phyloP scores from a whole-genome alignment of 2,329 filamentous ascomycete species.

The Eurotiales sp. region DNA sequence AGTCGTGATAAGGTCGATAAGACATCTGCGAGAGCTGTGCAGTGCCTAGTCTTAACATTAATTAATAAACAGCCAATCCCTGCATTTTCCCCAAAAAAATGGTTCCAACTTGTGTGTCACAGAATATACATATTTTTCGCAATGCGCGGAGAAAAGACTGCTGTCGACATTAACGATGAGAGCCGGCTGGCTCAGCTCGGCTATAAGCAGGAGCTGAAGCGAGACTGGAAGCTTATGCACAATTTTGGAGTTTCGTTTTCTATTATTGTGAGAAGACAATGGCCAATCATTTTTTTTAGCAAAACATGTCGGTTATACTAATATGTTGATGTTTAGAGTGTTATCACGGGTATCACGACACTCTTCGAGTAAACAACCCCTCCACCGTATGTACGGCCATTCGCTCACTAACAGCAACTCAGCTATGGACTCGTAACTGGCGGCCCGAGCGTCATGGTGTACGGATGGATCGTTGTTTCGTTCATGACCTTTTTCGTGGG shows the following conservation, averaged over 20 bases:
- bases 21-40: too few relatives aligned
- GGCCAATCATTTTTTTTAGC: background rate
- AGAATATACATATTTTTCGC: too few relatives aligned
- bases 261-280: conserved; percentile 4
- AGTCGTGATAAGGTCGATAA: too few relatives aligned
- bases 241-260: conserved; percentile 13
- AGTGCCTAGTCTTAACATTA: too few relatives aligned
- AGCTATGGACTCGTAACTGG: background rate
- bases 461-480: conserved; percentile 10
- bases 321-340: conserved; percentile 2
- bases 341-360: conserved; percentile 8
- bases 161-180: conserved; percentile 10
- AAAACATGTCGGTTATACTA: too few relatives aligned
- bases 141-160: too few relatives aligned
- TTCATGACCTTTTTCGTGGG: conserved; percentile 13
- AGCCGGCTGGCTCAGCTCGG: conserved; percentile 11
- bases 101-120: too few relatives aligned
- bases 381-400: background rate
- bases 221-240: conserved; percentile 11
- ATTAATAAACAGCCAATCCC: too few relatives aligned
- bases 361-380: background rate
- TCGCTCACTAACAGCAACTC: background rate
- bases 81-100: too few relatives aligned
- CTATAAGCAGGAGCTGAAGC: conserved; percentile 10
- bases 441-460: conserved; percentile 5